Evolutionary conservation across 1,284 basidiomycete genomes (phyloP), one percentile per base, ranked within the genome.

Genomic region (Fistulina hepatica): DNA sequence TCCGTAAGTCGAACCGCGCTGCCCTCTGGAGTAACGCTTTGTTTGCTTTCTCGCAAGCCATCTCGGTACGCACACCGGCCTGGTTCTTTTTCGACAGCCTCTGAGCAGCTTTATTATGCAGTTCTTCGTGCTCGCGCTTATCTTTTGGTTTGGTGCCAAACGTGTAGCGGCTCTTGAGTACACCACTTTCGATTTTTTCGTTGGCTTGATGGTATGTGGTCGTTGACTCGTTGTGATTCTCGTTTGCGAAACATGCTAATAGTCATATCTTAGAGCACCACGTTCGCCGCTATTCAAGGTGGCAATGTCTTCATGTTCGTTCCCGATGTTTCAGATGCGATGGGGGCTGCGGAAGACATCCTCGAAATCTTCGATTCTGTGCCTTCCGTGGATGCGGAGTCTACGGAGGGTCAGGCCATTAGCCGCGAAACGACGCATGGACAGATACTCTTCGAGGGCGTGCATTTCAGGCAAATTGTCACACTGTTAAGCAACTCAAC

Each of bases 221-320:
- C 33, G n/a, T 3, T n/a, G n/a, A n/a, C n/a, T n/a, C n/a, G n/a
- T 26, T 11, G 7, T 11, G 6, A 7, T 5, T 13, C 3, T 15
- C 3, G 13, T 13, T 5, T 31, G 28, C 6, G 6, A n/a, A 3
- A 3, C n/a, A 9, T 9, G 15, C 9, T 16, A n/a, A n/a, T n/a
- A n/a, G 15, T 31, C 22, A 21, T 23, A n/a, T 19, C 17, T 6
- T 45, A 83, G 81, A 70, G 67, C 46, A 74, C 77, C 9, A 74
- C 73, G 3, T 88, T 88, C 54, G 74, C 77, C 43, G 67, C 81
- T 20, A 82, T 85, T 39, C 82, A 89, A 56, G 82, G 82, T 13
- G 84, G 84, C 37, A 84, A 84, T 51, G 77, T 94, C 21, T 95
- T 97, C 64, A 73, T 76, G 10, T 97, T 89, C 55, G 92, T 94